A percentile compares a stretch with the other conserved stretches of the same genome.
Evolutionary conservation across 129 eudicot species (phyloP).

Genomic region (Ambrosia artemisiifolia): DNA sequence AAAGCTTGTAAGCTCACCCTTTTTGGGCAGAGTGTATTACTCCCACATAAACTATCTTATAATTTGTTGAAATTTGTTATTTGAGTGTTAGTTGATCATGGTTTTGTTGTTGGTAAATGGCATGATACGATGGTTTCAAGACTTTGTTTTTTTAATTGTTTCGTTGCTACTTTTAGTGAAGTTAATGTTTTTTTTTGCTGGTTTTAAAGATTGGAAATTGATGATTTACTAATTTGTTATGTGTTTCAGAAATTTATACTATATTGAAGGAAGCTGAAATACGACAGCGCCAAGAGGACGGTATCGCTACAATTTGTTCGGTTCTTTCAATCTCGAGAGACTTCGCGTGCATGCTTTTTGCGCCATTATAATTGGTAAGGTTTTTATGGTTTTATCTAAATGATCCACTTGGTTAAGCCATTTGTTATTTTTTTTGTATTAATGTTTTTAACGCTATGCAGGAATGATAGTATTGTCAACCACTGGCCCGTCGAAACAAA

Average conservation of each 20-base stretch:
- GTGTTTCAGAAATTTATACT: conserved; percentile 64
- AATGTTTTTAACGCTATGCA: conserved; percentile 15
- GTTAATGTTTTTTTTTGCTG: neutral
- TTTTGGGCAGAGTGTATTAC: no score
- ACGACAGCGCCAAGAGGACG: conserved; percentile 70
- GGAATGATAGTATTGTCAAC: conserved; percentile 81
- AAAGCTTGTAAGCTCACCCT: no score
- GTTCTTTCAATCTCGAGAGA: conserved; percentile 74
- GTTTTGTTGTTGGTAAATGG: neutral
- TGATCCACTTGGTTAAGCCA: neutral
- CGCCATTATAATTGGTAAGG: conserved; percentile 75
- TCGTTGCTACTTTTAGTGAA: neutral
- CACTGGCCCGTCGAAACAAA: no score
- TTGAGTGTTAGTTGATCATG: neutral
- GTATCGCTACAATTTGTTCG: conserved; percentile 54
- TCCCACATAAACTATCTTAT: no score
- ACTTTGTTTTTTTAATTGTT: neutral
- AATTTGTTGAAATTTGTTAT: no score
- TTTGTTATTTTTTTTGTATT: neutral
- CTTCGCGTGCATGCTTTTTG: conserved; percentile 64
- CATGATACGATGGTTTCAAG: neutral
- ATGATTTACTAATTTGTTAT: neutral
- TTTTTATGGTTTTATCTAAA: neutral
- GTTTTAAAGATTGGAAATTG: neutral
- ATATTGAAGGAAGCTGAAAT: conserved; percentile 81